Evolutionary conservation across 306 rosid genomes (phyloP).

Genomic region (Dryas octopetala): DNA sequence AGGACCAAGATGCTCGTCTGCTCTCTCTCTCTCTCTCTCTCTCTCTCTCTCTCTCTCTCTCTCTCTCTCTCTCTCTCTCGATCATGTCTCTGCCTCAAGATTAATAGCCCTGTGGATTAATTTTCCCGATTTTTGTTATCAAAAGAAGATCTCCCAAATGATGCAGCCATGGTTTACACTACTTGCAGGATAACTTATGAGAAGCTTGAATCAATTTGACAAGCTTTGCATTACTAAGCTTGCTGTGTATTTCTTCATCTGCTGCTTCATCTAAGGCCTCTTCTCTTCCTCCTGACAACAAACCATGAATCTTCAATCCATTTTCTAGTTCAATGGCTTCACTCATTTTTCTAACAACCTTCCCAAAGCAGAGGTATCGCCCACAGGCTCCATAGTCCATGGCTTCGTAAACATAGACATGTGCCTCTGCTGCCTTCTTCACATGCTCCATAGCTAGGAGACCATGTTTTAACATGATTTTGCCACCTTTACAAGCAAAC

Average conservation of each 20-base stretch:
- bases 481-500: not conserved
- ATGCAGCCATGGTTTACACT: not conserved
- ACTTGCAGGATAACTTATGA: slow-evolving; percentile 8
- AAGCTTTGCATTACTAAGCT: slow-evolving; percentile 2
- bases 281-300: slow-evolving; percentile 2
- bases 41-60: too few relatives aligned
- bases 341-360: slow-evolving; percentile 1
- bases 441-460: slow-evolving; percentile 9
- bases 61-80: too few relatives aligned
- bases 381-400: slow-evolving; percentile 19
- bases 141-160: not conserved
- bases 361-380: slow-evolving; percentile 20
- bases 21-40: too few relatives aligned
- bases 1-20: too few relatives aligned
- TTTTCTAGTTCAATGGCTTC: slow-evolving; percentile 14
- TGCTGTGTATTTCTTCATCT: slow-evolving; percentile 1
- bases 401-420: slow-evolving; percentile 10
- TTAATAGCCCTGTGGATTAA: too few relatives aligned
- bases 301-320: slow-evolving; percentile 6
- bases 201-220: slow-evolving; percentile 12
- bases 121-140: too few relatives aligned
- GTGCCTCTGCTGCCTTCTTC: slow-evolving; percentile 10
- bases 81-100: too few relatives aligned
- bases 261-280: not conserved
- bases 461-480: not conserved